Evolutionary conservation across 2,329 filamentous ascomycete species (phyloP), one percentile per base, ranked within the genome.

Genomic region (Helotiales sp.): DNA sequence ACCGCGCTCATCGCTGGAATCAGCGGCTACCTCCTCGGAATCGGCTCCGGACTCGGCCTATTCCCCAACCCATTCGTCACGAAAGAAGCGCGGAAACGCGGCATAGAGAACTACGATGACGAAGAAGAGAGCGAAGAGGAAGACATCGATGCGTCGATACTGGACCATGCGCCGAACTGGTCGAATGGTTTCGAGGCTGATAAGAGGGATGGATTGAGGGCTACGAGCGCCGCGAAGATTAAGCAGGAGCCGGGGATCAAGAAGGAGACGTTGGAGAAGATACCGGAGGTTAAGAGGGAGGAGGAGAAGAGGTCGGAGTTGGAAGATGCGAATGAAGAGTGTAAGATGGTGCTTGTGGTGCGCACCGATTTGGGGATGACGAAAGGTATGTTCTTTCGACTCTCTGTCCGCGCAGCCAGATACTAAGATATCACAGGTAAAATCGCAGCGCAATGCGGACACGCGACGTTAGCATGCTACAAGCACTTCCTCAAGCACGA

Each of bases 401-500:
- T 49, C 6, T 34, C 66, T 40, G 26, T 49, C 66, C 40, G 32
- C 68, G 62, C 40, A 63, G n/a, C 68, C 37, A 24, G 10, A 45
- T 40, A 32, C 28, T 20, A 67, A 49, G 6, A 11, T 24, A 22
- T 30, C 2, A 10, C 17, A 97, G 95, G 95, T 75, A 99, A 99
- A 85, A 97, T 98, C 75, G 96, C 93, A 65, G 96, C 96, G 7
- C 96, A 98, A 81, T 95, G 92, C 81, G 92, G 91, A 59, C 96
- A 98, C 80, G 96, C 96, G n/a, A 97, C 95, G 2, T 89, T 99
- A 65, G 94, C 95, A 64, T 98, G 95, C 86, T 99, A 97, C 88
- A 98, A 97, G 82, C 83, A 89, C 67, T 88, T 96, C 71, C 81
- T 88, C 65, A 80, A 83, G 52, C 84, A 84, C 26, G 75, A 81